Percentiles rank a stretch among this genome's conserved stretches.
Conservation (phyloP, 192 early-diverging fungal species). For the Coemansia sp. region DNA sequence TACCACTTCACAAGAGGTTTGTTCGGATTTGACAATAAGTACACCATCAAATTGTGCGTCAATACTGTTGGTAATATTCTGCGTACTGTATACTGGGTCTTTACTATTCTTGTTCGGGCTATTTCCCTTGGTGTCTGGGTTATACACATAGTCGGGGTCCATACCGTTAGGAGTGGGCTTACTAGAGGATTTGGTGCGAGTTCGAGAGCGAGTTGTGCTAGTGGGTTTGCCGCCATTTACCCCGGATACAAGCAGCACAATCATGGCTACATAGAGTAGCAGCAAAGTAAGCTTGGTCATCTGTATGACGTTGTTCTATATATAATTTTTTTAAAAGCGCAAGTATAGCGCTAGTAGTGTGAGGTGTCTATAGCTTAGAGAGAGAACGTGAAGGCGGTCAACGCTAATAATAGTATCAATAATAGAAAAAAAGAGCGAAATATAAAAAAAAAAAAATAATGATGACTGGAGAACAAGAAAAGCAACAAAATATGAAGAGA, state of each 20-base stretch:
- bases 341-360: not conserved
- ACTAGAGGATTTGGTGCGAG: not conserved
- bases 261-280: not conserved
- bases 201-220: not conserved
- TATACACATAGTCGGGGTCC: not conserved
- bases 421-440: not conserved
- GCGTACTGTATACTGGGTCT: not conserved
- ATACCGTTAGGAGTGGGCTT: not conserved
- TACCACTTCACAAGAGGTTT: conserved; percentile 33
- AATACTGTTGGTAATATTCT: not conserved
- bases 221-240: not conserved
- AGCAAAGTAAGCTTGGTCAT: not conserved
- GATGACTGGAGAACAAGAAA: not conserved
- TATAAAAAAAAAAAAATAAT: not conserved
- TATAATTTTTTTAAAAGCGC: not conserved
- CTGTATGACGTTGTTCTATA: not conserved
- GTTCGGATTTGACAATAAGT: conserved; percentile 23
- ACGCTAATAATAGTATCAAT: not conserved
- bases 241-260: not conserved
- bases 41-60: conserved; percentile 25
- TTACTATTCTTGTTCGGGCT: not conserved
- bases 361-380: not conserved
- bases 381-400: not conserved
- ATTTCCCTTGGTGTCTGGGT: not conserved
- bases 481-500: not conserved